Percentiles rank a stretch among this genome's conserved stretches.
Evolutionary conservation across 495 filamentous ascomycete genomes (phyloP).

Genomic region (Aspergillus ellipticus): DNA sequence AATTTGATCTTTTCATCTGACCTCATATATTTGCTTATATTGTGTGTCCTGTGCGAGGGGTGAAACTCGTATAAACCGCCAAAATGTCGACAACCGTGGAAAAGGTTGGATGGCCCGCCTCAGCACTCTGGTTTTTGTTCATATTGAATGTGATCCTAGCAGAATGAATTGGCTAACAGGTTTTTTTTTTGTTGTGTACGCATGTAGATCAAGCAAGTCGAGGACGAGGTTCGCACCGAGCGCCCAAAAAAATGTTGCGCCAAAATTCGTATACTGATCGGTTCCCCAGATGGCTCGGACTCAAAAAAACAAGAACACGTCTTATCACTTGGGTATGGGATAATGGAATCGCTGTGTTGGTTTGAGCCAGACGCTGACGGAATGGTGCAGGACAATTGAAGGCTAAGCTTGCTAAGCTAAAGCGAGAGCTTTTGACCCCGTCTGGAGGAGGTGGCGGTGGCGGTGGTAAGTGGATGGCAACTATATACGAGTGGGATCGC

Average conservation of each 20-base stretch:
- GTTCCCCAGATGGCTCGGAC: slow-evolving; percentile 76
- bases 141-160: neutral
- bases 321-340: slow-evolving; percentile 66
- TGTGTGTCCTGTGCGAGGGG: slow-evolving; percentile 18
- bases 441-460: slow-evolving; percentile 74
- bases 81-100: slow-evolving; percentile 95
- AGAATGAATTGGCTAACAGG: slow-evolving; percentile 22
- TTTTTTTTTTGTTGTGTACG: slow-evolving; percentile 6
- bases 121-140: neutral
- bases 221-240: slow-evolving; percentile 69
- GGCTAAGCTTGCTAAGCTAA: slow-evolving; percentile 96
- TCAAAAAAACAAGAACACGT: slow-evolving; percentile 98
- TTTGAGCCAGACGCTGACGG: slow-evolving; percentile 24
- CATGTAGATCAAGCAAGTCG: slow-evolving; percentile 90
- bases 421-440: slow-evolving; percentile 90
- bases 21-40: slow-evolving; percentile 11
- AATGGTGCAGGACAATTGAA: slow-evolving; percentile 74
- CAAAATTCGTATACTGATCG: slow-evolving; percentile 16
- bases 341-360: slow-evolving; percentile 4
- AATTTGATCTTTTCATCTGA: neutral
- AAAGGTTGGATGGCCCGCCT: slow-evolving; percentile 60
- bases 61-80: slow-evolving; percentile 30
- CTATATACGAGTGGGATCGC: neutral
- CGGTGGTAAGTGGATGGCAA: slow-evolving; percentile 49
- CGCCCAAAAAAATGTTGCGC: neutral